Evolutionary conservation across 805 yeast genomes (phyloP).

Genomic region (Teunomyces atbi): DNA sequence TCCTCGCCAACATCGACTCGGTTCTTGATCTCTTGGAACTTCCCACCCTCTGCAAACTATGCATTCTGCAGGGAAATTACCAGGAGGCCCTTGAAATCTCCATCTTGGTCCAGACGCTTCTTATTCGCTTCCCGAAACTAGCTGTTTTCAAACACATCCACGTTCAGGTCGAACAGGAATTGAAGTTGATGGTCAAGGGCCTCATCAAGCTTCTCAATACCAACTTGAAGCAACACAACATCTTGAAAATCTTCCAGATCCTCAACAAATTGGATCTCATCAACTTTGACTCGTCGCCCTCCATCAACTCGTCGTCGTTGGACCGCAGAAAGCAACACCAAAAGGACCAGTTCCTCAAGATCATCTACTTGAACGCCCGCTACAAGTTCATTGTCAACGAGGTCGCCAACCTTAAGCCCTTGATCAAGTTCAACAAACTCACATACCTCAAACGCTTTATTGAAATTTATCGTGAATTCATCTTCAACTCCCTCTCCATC

Average conservation of each 20-base stretch:
- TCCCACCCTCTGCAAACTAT: constrained; percentile 79
- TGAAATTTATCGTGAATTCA: constrained; percentile 81
- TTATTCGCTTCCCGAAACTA: constrained; percentile 65
- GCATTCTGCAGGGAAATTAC: constrained; percentile 83
- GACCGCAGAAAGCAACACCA: constrained; percentile 8
- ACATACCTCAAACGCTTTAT: constrained; percentile 73
- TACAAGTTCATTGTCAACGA: constrained; percentile 65
- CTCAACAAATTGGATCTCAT: constrained; percentile 51
- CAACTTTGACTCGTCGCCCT: constrained; percentile 5
- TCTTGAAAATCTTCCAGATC: constrained; percentile 75
- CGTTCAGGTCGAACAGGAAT: constrained; percentile 51
- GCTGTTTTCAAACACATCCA: constrained; percentile 51
- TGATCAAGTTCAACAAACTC: constrained; percentile 50
- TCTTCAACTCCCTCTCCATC: constrained; percentile 69
- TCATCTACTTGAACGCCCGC: constrained; percentile 66
- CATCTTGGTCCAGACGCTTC: constrained; percentile 65
- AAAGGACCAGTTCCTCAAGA: constrained; percentile 33
- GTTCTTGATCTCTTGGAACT: constrained; percentile 77
- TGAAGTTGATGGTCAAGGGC: constrained; percentile 66
- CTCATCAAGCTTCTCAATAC: constrained; percentile 69
- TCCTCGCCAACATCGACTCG: constrained; percentile 63
- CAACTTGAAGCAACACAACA: constrained; percentile 72
- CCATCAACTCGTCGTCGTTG: constrained; percentile 1
- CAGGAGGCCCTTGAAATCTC: constrained; percentile 87
- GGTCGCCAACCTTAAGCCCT: constrained; percentile 54